Percentiles rank a stretch among this genome's conserved stretches.
phyloP scores from a whole-genome alignment of 768 basidiomycete species.

The Tricholoma matsutake region DNA sequence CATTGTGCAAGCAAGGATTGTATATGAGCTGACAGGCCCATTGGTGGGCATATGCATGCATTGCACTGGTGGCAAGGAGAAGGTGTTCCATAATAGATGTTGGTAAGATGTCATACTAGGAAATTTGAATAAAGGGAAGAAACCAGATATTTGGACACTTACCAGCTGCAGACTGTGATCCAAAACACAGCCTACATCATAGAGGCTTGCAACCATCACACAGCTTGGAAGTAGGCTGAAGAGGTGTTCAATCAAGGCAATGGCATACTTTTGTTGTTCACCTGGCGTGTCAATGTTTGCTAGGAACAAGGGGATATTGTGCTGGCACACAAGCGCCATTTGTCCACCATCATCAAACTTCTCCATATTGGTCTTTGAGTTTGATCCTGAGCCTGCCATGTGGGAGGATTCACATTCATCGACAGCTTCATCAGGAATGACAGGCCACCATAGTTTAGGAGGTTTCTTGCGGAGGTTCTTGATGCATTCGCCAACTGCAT shows the following conservation, averaged over 20 bases:
- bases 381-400: constrained; percentile 25
- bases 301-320: constrained; percentile 33
- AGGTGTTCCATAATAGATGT: constrained; percentile 18
- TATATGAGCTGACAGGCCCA: constrained; percentile 34
- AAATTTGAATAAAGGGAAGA: neutral
- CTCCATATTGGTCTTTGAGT: constrained; percentile 15
- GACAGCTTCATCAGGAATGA: constrained; percentile 31
- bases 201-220: constrained; percentile 23
- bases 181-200: constrained; percentile 35
- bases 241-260: constrained; percentile 30
- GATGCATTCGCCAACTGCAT: constrained; percentile 28
- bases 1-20: constrained; percentile 27
- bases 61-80: constrained; percentile 28
- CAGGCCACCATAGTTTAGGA: neutral
- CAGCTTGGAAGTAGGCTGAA: constrained; percentile 24
- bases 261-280: constrained; percentile 35
- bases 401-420: constrained; percentile 33
- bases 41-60: constrained; percentile 39
- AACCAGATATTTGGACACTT: constrained; percentile 2
- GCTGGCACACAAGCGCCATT: constrained; percentile 37
- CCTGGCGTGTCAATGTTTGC: constrained; percentile 40
- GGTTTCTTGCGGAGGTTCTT: constrained; percentile 16
- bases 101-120: constrained; percentile 25
- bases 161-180: constrained; percentile 29
- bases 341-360: constrained; percentile 32